phyloP scores from a whole-genome alignment of 352 stramenopile species.

The Pythium phragmiticola region DNA sequence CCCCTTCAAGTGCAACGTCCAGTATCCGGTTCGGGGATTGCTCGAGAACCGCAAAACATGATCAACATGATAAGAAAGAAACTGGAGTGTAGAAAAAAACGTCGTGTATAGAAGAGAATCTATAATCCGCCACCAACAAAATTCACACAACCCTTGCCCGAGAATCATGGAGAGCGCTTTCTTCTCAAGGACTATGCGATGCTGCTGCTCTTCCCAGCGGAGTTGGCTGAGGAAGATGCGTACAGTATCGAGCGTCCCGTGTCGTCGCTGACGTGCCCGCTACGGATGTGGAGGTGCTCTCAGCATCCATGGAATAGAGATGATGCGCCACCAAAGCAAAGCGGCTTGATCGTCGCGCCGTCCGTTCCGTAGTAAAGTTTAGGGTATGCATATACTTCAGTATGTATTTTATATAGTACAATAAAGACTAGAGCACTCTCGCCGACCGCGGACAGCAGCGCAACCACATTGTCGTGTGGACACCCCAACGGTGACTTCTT shows the following conservation, averaged over 20 bases:
- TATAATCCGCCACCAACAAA: neutral
- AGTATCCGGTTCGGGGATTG: conserved; percentile 2
- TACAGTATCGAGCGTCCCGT: neutral
- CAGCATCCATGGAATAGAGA: neutral
- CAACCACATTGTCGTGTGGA: neutral
- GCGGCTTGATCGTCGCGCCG: neutral
- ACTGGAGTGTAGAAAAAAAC: neutral
- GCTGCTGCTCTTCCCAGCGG: neutral
- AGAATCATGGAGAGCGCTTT: neutral
- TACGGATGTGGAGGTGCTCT: neutral
- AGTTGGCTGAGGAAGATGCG: neutral
- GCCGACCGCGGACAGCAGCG: neutral
- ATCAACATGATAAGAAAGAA: neutral
- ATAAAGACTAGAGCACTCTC: neutral
- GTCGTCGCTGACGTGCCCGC: neutral
- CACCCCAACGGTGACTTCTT: neutral
- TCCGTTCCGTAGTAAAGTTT: conserved; percentile 2
- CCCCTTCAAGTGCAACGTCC: conserved; percentile 27
- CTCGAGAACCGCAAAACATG: neutral
- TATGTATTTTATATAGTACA: too few relatives aligned
- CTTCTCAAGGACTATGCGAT: neutral
- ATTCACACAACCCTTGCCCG: neutral
- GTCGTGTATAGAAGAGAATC: neutral
- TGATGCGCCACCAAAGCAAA: neutral
- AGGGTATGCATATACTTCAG: neutral